phyloP scores from a whole-genome alignment of 208 protist species.

The Leishmania lainsoni region DNA sequence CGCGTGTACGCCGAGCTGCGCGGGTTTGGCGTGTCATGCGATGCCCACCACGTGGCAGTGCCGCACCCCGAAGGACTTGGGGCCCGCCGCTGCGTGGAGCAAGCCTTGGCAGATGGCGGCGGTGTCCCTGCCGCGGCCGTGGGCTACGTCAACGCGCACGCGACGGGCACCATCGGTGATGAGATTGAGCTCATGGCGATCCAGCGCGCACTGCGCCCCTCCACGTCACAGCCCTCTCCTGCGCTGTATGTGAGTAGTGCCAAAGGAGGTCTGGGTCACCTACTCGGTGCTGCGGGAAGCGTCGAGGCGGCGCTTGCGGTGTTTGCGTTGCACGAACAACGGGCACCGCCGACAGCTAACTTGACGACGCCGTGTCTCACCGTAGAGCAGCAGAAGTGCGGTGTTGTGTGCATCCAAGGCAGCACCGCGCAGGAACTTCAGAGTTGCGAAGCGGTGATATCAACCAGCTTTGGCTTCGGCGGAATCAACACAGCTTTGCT shows the following conservation, averaged over 20 bases:
- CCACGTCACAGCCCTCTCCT: slow-evolving; percentile 7
- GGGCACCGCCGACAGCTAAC: slow-evolving; percentile 94
- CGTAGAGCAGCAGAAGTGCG: slow-evolving; percentile 16
- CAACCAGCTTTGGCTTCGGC: slow-evolving; percentile 98
- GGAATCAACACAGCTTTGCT: slow-evolving; percentile 94
- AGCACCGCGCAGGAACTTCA: slow-evolving; percentile 13
- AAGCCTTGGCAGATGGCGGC: slow-evolving; percentile 77
- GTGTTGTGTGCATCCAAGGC: slow-evolving; percentile 27
- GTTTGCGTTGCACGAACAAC: slow-evolving; percentile 66
- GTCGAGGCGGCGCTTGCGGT: slow-evolving; percentile 93
- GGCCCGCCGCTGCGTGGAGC: slow-evolving; percentile 78
- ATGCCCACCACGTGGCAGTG: slow-evolving; percentile 96
- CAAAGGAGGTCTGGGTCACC: slow-evolving; percentile 96
- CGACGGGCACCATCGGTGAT: slow-evolving; percentile 97
- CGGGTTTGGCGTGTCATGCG: slow-evolving; percentile 88
- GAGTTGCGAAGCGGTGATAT: slow-evolving; percentile 73
- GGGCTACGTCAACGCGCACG: slow-evolving; percentile 97
- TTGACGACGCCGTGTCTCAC: slow-evolving; percentile 55
- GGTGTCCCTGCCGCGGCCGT: slow-evolving; percentile 52
- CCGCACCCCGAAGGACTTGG: slow-evolving; percentile 91
- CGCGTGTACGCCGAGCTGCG: slow-evolving; percentile 91
- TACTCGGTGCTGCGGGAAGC: slow-evolving; percentile 97
- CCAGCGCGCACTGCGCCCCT: slow-evolving; percentile 24
- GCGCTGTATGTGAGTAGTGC: slow-evolving; percentile 76
- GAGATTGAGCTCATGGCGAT: slow-evolving; percentile 83